These are phyloP conservation scores for Cyclocybe aegerita DNA, from an alignment of 768 basidiomycete species.

Conservation along the genomic window DNA sequence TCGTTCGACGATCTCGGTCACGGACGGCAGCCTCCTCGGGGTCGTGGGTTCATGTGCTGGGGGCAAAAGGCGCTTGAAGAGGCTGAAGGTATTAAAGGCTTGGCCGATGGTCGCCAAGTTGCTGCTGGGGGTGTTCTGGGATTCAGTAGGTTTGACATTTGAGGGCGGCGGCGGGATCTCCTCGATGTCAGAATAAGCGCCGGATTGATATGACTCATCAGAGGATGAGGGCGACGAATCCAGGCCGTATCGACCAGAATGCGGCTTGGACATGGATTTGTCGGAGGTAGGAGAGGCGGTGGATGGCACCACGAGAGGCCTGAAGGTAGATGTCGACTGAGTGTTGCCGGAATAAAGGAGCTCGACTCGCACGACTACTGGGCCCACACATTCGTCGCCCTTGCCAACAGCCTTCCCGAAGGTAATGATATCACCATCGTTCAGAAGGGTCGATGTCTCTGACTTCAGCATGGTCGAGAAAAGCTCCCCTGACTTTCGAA, in stretches of 20 bases:
- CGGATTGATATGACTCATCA: slow-evolving; percentile 39
- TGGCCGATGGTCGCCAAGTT: slow-evolving; percentile 15
- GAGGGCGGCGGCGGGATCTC: slow-evolving; percentile 37
- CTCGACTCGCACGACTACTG: slow-evolving; percentile 61
- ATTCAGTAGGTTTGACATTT: slow-evolving; percentile 20
- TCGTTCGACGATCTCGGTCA: slow-evolving; percentile 19
- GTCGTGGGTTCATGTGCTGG: slow-evolving; percentile 21
- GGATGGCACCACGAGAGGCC: slow-evolving; percentile 30
- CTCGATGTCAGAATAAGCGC: slow-evolving; percentile 54
- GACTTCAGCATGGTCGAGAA: slow-evolving; percentile 48
- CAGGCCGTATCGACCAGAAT: slow-evolving; percentile 17
- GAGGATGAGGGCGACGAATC: slow-evolving; percentile 69
- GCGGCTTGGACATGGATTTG: slow-evolving; percentile 41
- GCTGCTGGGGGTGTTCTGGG: slow-evolving; percentile 11
- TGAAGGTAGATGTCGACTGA: slow-evolving; percentile 18
- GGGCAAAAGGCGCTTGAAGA: slow-evolving; percentile 30
- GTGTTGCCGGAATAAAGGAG: slow-evolving; percentile 37
- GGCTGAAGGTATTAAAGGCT: slow-evolving; percentile 31
- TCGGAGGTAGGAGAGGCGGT: slow-evolving; percentile 14
- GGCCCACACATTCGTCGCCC: slow-evolving; percentile 57
- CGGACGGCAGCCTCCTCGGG: slow-evolving; percentile 15
- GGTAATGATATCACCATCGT: slow-evolving; percentile 70
- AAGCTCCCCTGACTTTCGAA: slow-evolving; percentile 53
- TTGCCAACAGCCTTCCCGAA: slow-evolving; percentile 77
- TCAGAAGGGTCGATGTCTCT: slow-evolving; percentile 54